phyloP scores from a whole-genome alignment of 345 rosid genomes.

The Bretschneidera sinensis region DNA sequence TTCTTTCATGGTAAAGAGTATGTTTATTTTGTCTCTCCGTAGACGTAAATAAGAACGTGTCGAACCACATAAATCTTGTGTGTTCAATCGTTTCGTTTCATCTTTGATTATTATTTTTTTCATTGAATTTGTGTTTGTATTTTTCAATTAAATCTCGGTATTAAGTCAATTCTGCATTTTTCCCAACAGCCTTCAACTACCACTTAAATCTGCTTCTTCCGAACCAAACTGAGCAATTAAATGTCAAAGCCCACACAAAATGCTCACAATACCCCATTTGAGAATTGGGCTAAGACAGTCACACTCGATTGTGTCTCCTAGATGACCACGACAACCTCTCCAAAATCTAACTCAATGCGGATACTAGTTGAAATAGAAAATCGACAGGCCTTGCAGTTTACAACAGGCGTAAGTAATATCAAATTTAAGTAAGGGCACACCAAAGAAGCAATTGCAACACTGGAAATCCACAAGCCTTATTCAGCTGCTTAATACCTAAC shows the following conservation, averaged over 20 bases:
- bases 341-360: neutral
- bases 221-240: neutral
- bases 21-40: no score
- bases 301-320: neutral
- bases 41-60: no score
- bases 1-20: no score
- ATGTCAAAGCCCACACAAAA: no score
- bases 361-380: neutral
- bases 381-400: neutral
- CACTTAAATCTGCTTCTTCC: neutral
- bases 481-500: neutral
- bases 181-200: neutral
- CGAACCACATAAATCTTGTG: no score
- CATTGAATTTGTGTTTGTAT: no score
- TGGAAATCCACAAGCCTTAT: slow-evolving; percentile 2
- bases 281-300: neutral
- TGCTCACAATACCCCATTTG: neutral
- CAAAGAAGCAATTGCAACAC: neutral
- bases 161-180: no score
- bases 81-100: no score
- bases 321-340: neutral
- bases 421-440: neutral
- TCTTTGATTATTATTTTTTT: no score
- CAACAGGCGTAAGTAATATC: neutral
- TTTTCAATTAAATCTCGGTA: no score